These are phyloP conservation scores for Hura crepitans DNA, from an alignment of 441 rosid genomes.

Conservation along the genomic window DNA sequence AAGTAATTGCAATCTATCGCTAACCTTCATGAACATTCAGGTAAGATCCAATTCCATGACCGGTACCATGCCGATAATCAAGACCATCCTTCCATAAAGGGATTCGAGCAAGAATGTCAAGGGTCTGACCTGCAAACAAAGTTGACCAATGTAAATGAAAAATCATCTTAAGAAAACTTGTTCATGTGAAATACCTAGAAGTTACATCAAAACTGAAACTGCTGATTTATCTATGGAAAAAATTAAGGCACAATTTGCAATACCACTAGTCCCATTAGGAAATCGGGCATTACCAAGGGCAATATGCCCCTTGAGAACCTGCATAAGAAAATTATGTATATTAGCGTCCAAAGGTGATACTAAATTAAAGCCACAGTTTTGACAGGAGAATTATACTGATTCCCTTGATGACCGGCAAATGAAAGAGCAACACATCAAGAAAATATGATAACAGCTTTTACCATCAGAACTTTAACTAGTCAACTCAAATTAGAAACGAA, in stretches of 20 bases:
- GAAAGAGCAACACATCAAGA: too few relatives aligned
- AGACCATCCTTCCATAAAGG: conserved; percentile 91
- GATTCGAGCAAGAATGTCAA: conserved; percentile 88
- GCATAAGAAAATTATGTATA: background rate
- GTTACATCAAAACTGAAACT: background rate
- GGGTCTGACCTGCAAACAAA: conserved; percentile 54
- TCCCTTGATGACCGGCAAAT: background rate
- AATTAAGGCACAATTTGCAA: background rate
- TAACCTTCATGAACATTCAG: conserved; percentile 92
- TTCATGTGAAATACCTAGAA: background rate
- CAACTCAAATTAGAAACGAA: background rate
- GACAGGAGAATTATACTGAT: background rate
- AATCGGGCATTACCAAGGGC: conserved; percentile 75
- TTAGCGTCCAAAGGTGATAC: background rate
- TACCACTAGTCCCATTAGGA: conserved; percentile 92
- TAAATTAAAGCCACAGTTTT: background rate
- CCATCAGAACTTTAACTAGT: background rate
- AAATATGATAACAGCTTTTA: background rate
- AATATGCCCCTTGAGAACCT: conserved; percentile 96
- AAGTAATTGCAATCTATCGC: conserved; percentile 24
- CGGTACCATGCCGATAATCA: conserved; percentile 95
- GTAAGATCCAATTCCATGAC: conserved; percentile 97
- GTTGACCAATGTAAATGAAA: conserved; percentile 7
- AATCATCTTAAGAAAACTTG: background rate
- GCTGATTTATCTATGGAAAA: conserved; percentile 7